phyloP scores from a whole-genome alignment of 1,284 basidiomycete species.

The Microbotryomycetes sp. region DNA sequence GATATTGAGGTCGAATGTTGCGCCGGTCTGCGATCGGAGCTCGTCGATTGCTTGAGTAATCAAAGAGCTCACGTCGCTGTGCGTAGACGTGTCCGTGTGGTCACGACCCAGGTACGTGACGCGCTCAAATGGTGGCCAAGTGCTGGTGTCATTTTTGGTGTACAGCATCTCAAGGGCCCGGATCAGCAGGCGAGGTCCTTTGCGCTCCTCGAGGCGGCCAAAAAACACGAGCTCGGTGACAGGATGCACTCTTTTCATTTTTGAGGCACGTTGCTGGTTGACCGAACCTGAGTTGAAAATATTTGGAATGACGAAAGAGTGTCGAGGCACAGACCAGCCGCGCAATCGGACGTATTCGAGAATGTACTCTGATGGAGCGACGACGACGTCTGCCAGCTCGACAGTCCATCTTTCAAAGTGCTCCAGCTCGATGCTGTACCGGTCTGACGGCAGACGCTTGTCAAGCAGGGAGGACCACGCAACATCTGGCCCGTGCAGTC shows the following conservation, averaged over 20 bases:
- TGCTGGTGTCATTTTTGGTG: not conserved
- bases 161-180: conserved; percentile 14
- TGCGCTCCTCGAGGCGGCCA: conserved; percentile 31
- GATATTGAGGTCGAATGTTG: conserved; percentile 16
- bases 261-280: not conserved
- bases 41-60: conserved; percentile 16
- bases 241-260: not conserved
- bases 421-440: conserved; percentile 23
- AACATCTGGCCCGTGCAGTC: conserved; percentile 29
- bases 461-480: conserved; percentile 31
- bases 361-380: conserved; percentile 30
- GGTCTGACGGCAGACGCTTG: conserved; percentile 22
- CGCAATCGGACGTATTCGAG: conserved; percentile 17
- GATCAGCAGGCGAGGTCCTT: conserved; percentile 22
- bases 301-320: conserved; percentile 25
- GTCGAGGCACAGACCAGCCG: conserved; percentile 19
- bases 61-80: conserved; percentile 13
- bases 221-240: conserved; percentile 30
- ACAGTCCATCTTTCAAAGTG: conserved; percentile 23
- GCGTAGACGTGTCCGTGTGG: conserved; percentile 13
- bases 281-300: conserved; percentile 3
- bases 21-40: conserved; percentile 18
- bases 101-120: conserved; percentile 29
- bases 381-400: conserved; percentile 27
- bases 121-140: not conserved